A percentile compares a stretch with the other conserved stretches of the same genome.
Conservation (phyloP, 1,139 yeast species). For the Taphrina deformans region DNA sequence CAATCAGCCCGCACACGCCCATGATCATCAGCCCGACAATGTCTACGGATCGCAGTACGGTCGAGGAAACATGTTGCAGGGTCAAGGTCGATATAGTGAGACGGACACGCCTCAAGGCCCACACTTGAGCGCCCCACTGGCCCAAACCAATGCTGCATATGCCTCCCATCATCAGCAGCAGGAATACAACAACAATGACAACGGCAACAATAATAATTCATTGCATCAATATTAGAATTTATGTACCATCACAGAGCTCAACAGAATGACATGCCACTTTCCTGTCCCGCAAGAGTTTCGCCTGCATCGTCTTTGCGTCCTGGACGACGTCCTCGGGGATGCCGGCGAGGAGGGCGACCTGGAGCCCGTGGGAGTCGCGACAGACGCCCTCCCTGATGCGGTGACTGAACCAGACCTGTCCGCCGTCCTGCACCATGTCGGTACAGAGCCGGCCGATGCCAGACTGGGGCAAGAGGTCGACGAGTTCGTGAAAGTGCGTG, state of each 20-base stretch:
- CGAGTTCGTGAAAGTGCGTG: conserved; percentile 67
- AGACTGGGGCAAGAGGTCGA: conserved; percentile 40
- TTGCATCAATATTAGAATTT: too few species aligned
- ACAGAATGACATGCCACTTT: too few species aligned
- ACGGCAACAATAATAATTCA: too few species aligned
- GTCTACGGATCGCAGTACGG: not conserved
- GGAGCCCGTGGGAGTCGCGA: conserved; percentile 39
- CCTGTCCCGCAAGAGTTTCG: not conserved
- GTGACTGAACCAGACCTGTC: conserved; percentile 14
- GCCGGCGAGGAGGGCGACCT: conserved; percentile 39
- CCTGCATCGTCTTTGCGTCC: conserved; percentile 6
- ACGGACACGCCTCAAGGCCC: not conserved
- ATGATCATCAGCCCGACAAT: too few species aligned
- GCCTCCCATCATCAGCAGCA: too few species aligned
- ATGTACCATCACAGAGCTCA: too few species aligned
- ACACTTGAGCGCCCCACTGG: not conserved
- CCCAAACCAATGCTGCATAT: not conserved
- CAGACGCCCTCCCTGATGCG: conserved; percentile 29
- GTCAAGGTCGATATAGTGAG: not conserved
- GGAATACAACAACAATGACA: too few species aligned
- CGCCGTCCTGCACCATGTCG: conserved; percentile 7
- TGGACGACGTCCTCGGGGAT: conserved; percentile 34
- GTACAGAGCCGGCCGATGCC: conserved; percentile 13
- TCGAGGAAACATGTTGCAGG: not conserved
- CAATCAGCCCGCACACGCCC: too few species aligned